Percentiles rank a stretch among this genome's conserved stretches.
phyloP scores from a whole-genome alignment of 2,329 filamentous ascomycete species.

The Periconia sp. region DNA sequence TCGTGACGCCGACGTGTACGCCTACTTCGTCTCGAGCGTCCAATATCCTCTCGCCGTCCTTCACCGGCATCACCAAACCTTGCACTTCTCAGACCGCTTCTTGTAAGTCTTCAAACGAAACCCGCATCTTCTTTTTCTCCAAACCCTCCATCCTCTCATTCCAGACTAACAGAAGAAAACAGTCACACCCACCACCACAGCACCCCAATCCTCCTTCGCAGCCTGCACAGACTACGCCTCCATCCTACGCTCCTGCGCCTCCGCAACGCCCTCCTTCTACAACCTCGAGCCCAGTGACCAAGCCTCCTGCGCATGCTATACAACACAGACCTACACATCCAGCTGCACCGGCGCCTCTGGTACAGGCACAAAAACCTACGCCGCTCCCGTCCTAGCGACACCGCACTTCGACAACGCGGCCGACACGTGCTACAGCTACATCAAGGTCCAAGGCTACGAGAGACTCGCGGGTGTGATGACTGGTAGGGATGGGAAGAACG shows the following conservation, averaged over 20 bases:
- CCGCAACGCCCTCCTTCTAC: conserved; percentile 10
- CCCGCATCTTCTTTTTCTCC: background rate
- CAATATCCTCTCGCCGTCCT: background rate
- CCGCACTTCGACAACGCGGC: conserved; percentile 9
- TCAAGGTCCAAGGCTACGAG: conserved; percentile 8
- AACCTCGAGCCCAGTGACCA: conserved; percentile 8
- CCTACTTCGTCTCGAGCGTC: background rate
- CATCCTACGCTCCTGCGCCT: conserved; percentile 10
- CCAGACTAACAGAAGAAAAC: background rate
- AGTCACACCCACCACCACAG: conserved; percentile 12
- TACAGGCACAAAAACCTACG: background rate
- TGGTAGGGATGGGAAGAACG: conserved; percentile 1
- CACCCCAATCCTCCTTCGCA: conserved; percentile 9
- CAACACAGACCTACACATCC: background rate
- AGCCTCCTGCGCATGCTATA: conserved; percentile 15
- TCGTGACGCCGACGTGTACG: conserved; percentile 1
- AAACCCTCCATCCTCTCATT: background rate
- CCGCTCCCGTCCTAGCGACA: conserved; percentile 3
- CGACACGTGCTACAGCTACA: conserved; percentile 6
- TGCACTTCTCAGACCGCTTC: background rate
- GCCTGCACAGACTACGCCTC: conserved; percentile 15
- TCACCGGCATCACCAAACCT: background rate
- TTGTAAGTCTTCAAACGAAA: background rate
- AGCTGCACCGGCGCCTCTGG: background rate
- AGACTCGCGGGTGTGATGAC: conserved; percentile 2